A percentile compares a stretch with the other conserved stretches of the same genome.
Conservation (phyloP, 169 alveolate species). For the Fabrea salina region DNA sequence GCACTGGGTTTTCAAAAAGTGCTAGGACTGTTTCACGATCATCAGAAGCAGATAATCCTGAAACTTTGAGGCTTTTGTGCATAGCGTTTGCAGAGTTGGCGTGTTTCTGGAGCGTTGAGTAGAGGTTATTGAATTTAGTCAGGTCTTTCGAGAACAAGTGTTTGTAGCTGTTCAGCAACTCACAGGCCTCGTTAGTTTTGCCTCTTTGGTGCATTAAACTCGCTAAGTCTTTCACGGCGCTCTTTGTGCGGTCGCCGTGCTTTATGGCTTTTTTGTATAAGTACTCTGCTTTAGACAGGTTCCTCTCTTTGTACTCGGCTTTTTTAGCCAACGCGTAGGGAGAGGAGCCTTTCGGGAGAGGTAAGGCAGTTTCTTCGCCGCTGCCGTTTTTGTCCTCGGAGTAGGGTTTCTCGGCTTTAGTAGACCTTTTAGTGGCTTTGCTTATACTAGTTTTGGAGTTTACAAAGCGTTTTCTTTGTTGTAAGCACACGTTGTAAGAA, state of each 20-base stretch:
- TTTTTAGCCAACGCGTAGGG: constrained; percentile 30
- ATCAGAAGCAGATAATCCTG: not conserved
- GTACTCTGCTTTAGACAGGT: constrained; percentile 16
- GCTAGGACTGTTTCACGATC: not conserved
- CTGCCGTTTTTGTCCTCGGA: not conserved
- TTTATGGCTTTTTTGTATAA: constrained; percentile 14
- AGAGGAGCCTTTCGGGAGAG: constrained; percentile 32
- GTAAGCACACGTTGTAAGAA: no score
- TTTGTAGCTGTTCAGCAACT: not conserved
- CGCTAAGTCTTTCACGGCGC: constrained; percentile 33
- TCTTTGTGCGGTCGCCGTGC: not conserved
- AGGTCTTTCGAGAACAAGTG: not conserved
- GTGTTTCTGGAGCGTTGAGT: constrained; percentile 1
- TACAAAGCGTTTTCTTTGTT: no score
- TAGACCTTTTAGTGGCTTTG: not conserved
- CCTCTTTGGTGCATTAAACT: constrained; percentile 21
- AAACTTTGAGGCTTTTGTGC: constrained; percentile 22
- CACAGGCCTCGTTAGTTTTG: constrained; percentile 29
- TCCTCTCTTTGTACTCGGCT: constrained; percentile 28
- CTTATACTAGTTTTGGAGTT: no score
- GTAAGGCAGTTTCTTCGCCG: not conserved
- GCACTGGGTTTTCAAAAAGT: not conserved
- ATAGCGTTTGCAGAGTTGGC: constrained; percentile 7
- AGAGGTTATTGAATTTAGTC: constrained; percentile 3
- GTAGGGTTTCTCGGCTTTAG: not conserved